These are phyloP conservation scores for Globisporangium yorkense DNA, from an alignment of 352 stramenopile species.

Conservation along the genomic window DNA sequence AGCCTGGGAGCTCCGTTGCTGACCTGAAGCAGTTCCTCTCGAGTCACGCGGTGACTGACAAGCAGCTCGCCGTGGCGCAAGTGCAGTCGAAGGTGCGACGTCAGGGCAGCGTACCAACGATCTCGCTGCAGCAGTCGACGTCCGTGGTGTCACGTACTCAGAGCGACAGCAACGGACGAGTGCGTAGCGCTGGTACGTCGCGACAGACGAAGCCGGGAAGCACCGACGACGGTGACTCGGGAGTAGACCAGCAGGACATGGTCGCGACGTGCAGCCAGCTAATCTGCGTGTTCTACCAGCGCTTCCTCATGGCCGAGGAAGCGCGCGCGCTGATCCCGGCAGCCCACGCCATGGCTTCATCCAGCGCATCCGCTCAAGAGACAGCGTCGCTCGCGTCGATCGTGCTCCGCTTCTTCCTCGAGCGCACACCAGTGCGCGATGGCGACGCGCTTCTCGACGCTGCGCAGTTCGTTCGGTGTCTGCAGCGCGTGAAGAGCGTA, in stretches of 20 bases:
- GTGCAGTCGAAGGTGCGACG: conserved; percentile 29
- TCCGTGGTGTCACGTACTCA: neutral
- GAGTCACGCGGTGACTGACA: conserved; percentile 30
- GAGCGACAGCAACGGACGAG: neutral
- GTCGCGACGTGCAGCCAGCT: conserved; percentile 25
- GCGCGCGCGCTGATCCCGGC: conserved; percentile 17
- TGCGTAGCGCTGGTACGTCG: neutral
- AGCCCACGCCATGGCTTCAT: neutral
- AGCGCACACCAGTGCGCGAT: conserved; percentile 27
- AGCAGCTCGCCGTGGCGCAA: conserved; percentile 19
- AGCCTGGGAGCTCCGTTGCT: neutral
- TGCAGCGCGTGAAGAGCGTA: conserved; percentile 20
- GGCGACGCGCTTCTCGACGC: conserved; percentile 23
- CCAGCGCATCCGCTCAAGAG: neutral
- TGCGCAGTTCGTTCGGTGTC: conserved; percentile 30
- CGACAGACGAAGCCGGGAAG: conserved; percentile 7
- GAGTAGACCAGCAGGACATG: conserved; percentile 3
- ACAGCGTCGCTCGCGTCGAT: conserved; percentile 21
- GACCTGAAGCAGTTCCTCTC: conserved; percentile 24
- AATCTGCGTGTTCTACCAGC: conserved; percentile 51
- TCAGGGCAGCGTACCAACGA: conserved; percentile 30
- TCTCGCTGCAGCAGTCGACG: conserved; percentile 14
- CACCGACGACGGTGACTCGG: neutral
- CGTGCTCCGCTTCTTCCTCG: conserved; percentile 53
- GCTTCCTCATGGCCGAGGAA: conserved; percentile 49